A percentile compares a stretch with the other conserved stretches of the same genome.
Evolutionary conservation across 306 rosid species (phyloP).

Genomic region (Morella rubra): DNA sequence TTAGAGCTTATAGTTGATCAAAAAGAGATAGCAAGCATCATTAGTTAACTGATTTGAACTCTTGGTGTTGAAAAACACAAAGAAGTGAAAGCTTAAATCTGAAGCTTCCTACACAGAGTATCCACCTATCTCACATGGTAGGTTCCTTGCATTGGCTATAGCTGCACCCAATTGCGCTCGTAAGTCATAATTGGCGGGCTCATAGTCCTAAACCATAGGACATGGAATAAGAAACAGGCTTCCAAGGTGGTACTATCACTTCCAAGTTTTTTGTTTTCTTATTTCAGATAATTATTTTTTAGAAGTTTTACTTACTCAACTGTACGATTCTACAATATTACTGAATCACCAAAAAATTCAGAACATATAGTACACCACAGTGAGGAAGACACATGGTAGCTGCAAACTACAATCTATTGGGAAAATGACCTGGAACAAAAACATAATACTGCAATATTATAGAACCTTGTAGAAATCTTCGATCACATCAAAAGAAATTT

Average conservation of each 20-base stretch:
- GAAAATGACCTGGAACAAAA: neutral
- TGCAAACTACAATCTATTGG: neutral
- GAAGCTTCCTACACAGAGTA: conserved; percentile 14
- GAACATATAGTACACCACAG: neutral
- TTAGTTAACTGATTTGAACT: neutral
- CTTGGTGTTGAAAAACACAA: neutral
- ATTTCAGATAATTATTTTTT: neutral
- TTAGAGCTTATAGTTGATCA: neutral
- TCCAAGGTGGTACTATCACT: neutral
- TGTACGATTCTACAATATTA: neutral
- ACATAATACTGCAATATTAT: neutral
- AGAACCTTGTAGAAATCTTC: neutral
- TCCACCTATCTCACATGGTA: conserved; percentile 6
- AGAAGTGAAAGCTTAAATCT: conserved; percentile 14
- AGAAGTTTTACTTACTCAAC: neutral
- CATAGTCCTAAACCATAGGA: neutral
- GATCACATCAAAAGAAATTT: neutral
- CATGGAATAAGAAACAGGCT: neutral
- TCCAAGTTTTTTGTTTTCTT: neutral
- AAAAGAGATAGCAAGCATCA: conserved; percentile 1
- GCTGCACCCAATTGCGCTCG: neutral
- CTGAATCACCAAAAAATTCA: neutral
- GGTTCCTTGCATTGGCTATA: conserved; percentile 6
- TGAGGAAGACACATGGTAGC: neutral
- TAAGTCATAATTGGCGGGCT: neutral